Evolutionary conservation across 768 basidiomycete species (phyloP), one percentile per base, ranked within the genome.

Genomic region (Lenzites betulinus): DNA sequence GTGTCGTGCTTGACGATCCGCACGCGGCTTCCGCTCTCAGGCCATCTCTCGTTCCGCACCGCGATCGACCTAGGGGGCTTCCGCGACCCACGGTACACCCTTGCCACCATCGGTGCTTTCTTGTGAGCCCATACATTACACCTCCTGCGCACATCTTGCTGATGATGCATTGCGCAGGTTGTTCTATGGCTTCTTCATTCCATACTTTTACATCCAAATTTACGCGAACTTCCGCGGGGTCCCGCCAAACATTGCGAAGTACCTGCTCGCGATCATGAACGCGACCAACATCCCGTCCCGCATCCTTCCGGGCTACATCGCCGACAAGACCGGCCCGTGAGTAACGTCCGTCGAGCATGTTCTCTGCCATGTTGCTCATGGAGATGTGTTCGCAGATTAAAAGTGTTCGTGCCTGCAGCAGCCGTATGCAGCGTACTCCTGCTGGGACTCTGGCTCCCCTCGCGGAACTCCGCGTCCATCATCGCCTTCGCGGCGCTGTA

Each of bases 201-300:
- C 74, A 15, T 73, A 70, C 53, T 74, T 71, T 63, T 75, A 75
- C 68, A 72, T 75, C 38, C 65, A 71, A 62, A 61, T 69, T 20
- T 75, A 70, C 59, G 72, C 69, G 4, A 60, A 60, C 38, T 67
- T 65, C 62, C 60, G 66, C 16, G 68, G 69, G 3, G 70, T 73
- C 12, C 35, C 67, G 11, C 49, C 64, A 28, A 61, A 46, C 35
- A 55, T 70, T 35, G 49, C 72, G 5, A 65, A 63, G 23, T 72
- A 74, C 55, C 60, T 73, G 20, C 66, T 75, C 12, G 65, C 73
- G 2, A 71, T 74, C 58, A 67, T 75, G 54, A 75, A 75, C 52
- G 73, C 69, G 5, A 62, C 63, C 25, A 71, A 71, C 22, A 61
- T 73, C 16, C 65, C 68, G 16, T 69, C 69, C 0, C 69, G 74